Evolutionary conservation across 176 grass and related monocot species (phyloP).

Genomic region (Oryza nivara): DNA sequence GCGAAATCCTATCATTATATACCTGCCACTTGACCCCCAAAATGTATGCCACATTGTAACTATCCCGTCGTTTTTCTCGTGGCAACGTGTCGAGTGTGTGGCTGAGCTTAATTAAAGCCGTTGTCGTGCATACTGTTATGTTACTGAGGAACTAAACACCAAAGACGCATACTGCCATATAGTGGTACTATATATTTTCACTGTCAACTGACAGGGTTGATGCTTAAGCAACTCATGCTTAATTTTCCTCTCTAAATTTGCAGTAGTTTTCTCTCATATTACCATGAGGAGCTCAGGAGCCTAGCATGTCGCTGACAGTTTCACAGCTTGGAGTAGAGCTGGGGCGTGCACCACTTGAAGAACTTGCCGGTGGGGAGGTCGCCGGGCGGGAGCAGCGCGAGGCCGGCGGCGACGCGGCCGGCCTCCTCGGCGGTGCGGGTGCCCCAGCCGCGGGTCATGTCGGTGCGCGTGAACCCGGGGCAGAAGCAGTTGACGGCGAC

Average conservation of each 20-base stretch:
- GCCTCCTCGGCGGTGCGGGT: slow-evolving; percentile 65
- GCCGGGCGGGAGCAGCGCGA: slow-evolving; percentile 40
- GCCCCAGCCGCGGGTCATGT: slow-evolving; percentile 74
- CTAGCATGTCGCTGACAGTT: neutral
- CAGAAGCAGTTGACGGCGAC: slow-evolving; percentile 90
- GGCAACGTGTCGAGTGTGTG: neutral
- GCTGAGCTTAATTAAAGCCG: neutral
- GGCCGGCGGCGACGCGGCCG: slow-evolving; percentile 44
- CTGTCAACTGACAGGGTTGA: neutral
- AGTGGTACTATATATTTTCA: neutral
- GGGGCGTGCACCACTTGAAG: slow-evolving; percentile 63
- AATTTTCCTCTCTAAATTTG: neutral
- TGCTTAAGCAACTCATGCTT: neutral
- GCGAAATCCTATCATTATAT: too few relatives aligned
- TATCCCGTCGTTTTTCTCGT: too few relatives aligned
- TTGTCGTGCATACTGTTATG: neutral
- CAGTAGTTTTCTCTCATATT: neutral
- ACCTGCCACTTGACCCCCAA: too few relatives aligned
- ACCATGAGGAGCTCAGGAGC: neutral
- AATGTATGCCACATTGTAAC: too few relatives aligned
- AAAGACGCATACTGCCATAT: neutral
- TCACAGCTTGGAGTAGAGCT: slow-evolving; percentile 54
- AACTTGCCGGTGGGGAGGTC: slow-evolving; percentile 65
- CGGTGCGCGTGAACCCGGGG: slow-evolving; percentile 89
- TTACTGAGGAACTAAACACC: neutral